Evolutionary conservation across 1,284 basidiomycete species (phyloP), one percentile per base, ranked within the genome.

Genomic region (Hypsizygus ulmarius): DNA sequence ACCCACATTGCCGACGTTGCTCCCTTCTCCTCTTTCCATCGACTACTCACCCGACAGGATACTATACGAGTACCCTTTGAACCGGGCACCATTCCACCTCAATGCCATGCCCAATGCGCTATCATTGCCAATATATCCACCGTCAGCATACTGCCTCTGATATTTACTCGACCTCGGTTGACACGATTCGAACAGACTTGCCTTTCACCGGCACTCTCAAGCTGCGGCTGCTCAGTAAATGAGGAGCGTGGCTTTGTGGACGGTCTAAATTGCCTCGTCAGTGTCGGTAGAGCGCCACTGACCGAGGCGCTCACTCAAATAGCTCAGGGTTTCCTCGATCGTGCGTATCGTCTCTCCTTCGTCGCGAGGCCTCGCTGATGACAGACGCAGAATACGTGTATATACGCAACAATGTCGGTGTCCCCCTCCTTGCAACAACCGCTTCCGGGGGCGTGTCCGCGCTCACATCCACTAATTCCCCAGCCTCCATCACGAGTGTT

Each of bases 261-360:
- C 9, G 57, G 57, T 40, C 29, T 57, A 2, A 47, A 59, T 37
- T 59, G 57, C 27, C 39, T 59, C 12, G 27, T 57, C 42, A 25
- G 34, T 14, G 25, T 49, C 42, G 32, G 19, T 11, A 37, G 33
- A 9, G 8, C 21, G 10, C 15, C 35, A 12, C 49, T 49, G 8
- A 34, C 56, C 19, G 25, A n/a, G 25, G 1, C 15, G 1, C 2
- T 27, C 11, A 37, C 47, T 33, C n/a, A 51, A n/a, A 10, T 28
- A 12, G 43, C 29, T 3, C 57, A 59, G 36, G 16, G 12, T 11
- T 27, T 11, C 19, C 33, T 59, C 19, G 50, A 57, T 29, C 21
- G 57, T 59, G n/a, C 39, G 55, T 46, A 28, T 18, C 11, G 1
- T 12, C n/a, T 34, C 4, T 19, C n/a, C 11, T 10, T 14, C 15